phyloP scores from a whole-genome alignment of 371 early-diverging fungal genomes.

The Mucor mucedo region DNA sequence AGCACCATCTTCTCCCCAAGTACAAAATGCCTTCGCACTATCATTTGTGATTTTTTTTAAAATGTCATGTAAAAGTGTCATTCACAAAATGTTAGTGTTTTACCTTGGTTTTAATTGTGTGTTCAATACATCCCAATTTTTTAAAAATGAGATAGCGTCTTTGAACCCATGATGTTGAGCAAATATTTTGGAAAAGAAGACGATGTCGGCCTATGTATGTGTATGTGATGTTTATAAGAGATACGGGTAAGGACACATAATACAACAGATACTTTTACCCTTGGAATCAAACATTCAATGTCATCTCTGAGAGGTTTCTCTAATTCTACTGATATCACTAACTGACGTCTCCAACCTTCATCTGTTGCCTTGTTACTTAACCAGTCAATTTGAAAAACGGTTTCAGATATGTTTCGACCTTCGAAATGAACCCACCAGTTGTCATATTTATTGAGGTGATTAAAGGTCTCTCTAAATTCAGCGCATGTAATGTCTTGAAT shows the following conservation, averaged over 20 bases:
- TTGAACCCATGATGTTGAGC: conserved; percentile 64
- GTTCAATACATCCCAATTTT: conserved; percentile 3
- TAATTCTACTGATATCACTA: conserved; percentile 69
- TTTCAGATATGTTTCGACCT: conserved; percentile 60
- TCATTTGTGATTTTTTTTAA: neutral
- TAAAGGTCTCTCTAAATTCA: conserved; percentile 50
- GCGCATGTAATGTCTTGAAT: conserved; percentile 49
- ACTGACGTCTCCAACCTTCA: conserved; percentile 45
- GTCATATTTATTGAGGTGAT: conserved; percentile 19
- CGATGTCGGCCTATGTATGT: conserved; percentile 56
- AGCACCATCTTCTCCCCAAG: conserved; percentile 67
- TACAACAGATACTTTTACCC: conserved; percentile 22
- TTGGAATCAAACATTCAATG: conserved; percentile 55
- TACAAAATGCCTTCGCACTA: conserved; percentile 60
- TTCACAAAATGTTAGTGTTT: neutral
- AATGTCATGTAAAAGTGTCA: no score
- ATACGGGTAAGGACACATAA: neutral
- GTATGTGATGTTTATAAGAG: neutral
- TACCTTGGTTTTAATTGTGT: conserved; percentile 14
- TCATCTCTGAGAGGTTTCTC: conserved; percentile 69
- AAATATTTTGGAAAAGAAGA: conserved; percentile 71
- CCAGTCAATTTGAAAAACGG: conserved; percentile 62
- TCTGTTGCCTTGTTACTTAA: conserved; percentile 41
- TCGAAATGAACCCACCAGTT: conserved; percentile 72
- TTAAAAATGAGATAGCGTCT: conserved; percentile 24